These are phyloP conservation scores for Crithidia bombi DNA, from an alignment of 208 protist genomes.

Conservation along the genomic window DNA sequence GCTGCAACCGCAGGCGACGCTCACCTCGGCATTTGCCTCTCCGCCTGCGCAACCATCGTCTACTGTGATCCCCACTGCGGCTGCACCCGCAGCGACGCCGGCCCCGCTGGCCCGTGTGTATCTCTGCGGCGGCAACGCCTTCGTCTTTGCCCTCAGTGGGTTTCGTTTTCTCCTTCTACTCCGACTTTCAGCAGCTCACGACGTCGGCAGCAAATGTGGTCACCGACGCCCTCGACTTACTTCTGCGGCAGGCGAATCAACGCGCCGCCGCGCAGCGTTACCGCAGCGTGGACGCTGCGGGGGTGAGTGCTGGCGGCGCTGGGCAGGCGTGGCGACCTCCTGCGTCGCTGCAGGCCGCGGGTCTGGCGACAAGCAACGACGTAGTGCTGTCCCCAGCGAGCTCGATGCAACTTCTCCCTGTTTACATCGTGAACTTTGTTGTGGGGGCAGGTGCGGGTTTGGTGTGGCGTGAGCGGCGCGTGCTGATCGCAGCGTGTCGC, in stretches of 20 bases:
- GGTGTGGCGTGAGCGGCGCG: constrained; percentile 15
- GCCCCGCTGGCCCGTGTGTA: constrained; percentile 23
- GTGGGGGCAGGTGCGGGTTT: constrained; percentile 30
- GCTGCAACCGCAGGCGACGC: constrained; percentile 1
- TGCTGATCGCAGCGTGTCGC: constrained; percentile 10
- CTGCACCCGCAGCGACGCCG: neutral
- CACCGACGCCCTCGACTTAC: constrained; percentile 28
- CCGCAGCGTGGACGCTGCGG: neutral
- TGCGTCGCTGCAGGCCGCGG: neutral
- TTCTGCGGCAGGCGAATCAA: constrained; percentile 26
- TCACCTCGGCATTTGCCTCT: neutral
- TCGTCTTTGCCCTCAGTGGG: constrained; percentile 56
- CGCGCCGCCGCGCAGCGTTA: constrained; percentile 20
- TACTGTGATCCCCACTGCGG: neutral
- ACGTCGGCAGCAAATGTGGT: constrained; percentile 36
- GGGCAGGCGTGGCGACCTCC: constrained; percentile 24
- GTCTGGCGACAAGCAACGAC: constrained; percentile 12
- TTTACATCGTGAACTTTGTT: constrained; percentile 39
- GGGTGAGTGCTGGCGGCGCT: neutral
- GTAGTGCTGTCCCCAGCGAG: constrained; percentile 34
- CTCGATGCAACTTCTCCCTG: constrained; percentile 39
- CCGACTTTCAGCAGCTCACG: constrained; percentile 37
- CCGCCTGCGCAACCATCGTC: neutral
- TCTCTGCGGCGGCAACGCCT: constrained; percentile 47
- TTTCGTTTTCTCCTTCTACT: constrained; percentile 50